Evolutionary conservation across 176 grass and related monocot species (phyloP), one percentile per base, ranked within the genome.

Genomic region (Luzula sylvatica): DNA sequence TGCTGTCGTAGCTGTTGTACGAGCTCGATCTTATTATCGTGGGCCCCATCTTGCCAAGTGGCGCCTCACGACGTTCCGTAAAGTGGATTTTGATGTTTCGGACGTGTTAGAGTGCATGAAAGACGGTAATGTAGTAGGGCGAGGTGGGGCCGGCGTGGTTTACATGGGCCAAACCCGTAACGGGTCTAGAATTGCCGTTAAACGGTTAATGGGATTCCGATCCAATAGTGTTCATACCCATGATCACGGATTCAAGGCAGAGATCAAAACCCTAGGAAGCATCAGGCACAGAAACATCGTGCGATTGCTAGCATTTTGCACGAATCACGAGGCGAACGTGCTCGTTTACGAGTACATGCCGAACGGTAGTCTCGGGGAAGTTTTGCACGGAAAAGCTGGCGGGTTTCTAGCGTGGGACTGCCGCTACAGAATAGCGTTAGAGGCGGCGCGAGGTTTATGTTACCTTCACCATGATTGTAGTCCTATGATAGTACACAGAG

Each of bases 271-370:
- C 14, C 78, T 92, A 51, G 93, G 93, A 13, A 87, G 69, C 75
- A 92, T 98, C 46, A 74, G 93, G 0, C 93, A 98, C 78, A 74
- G 86, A 14, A 98, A 98, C 74, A 98, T 98, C 61, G 93, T 92
- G 54, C 86, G 86, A 3, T 65, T 98, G 2, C 69, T 92, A 20
- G 86, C 72, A 4, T 98, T 92, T 81, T 86, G 81, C 75, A 75
- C 55, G 8, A 71, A 70, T 27, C 21, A 42, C 0, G 72, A 58
- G 3, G 48, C 78, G 1, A 92, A 90, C 26, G 81, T 81, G 69
- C 56, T 92, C 19, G 86, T 98, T 66, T 98, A 98, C 56, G 93
- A 98, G 86, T 87, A 92, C 86, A 98, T 98, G 93, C 57, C 68
- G 11, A 76, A 74, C 38, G 93, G 93, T 3, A 78, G 72, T 69